Base-by-base conservation (phyloP, 1,139 yeast genomes). In the Candida sanyaensis region DNA sequence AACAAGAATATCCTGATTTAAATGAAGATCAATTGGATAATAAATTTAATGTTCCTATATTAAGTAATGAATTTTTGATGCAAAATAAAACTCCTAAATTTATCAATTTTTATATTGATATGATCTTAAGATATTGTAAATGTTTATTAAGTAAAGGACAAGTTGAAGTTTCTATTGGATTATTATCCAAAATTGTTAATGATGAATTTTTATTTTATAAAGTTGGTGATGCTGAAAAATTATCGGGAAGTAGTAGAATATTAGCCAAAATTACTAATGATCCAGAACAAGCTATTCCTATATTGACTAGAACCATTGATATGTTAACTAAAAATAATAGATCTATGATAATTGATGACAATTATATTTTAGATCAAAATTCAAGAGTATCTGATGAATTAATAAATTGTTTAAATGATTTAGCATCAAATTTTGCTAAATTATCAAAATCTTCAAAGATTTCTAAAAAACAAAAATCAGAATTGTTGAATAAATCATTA, bases 91-190 rank as follows among this genome's bases (percentile, higher is more conserved):
- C 75, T 8, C 55, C 57, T 24, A 58, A 55, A 13, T 73, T 74
- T 55, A 61, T 78, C 38, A 74, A 75, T 55, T 75, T 75, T 58
- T 75, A 75, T 54, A 67, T 75, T 46, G 80, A 75, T 55, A 71
- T 75, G 40, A 71, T 75, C 32, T 61, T 73, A 44, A 59, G 80
- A 27, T 75, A 75, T 56, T 67, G 77, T 39, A 67, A 65, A 48
- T 73, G 79, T 4, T 60, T 75, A 33, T 60, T 75, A 36, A 77
- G 79, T 23, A 74, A 75, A 51, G 78, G 78, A 11, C 62, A 71
- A 53, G 59, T 68, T 37, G 65, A 66, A 12, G 57, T 65, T 6
- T 64, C 78, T 10, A 54, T 69, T 11, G 54, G 55, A 17, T 63
- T 70, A 24, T 62, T 75, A 47, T 53, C 57, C 37, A 61, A 60